These are phyloP conservation scores for Deuterostichococcus epilithicus DNA, from an alignment of 139 green algal genomes.

Conservation along the genomic window DNA sequence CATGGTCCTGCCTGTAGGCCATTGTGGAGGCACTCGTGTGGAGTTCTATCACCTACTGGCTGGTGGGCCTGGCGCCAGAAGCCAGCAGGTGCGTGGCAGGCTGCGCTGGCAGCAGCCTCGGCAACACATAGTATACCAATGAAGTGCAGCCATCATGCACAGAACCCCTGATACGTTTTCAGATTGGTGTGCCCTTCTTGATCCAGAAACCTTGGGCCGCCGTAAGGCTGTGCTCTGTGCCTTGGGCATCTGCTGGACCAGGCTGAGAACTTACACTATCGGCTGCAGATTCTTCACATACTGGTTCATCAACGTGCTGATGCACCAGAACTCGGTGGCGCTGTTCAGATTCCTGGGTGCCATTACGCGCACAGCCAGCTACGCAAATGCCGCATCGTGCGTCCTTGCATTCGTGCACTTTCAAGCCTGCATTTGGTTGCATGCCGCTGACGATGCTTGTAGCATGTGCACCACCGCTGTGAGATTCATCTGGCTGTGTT, in stretches of 20 bases:
- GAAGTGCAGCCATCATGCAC: too few species aligned
- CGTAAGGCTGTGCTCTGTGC: too few species aligned
- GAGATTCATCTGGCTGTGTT: conserved; percentile 1
- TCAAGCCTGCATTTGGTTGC: too few species aligned
- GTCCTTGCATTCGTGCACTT: too few species aligned
- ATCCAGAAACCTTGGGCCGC: too few species aligned
- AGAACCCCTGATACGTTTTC: too few species aligned
- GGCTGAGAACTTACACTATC: not conserved
- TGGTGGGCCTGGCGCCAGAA: not conserved
- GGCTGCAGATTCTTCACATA: conserved; percentile 41
- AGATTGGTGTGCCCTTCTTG: too few species aligned
- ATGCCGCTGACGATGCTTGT: not conserved
- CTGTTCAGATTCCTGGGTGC: conserved; percentile 43
- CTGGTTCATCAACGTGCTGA: conserved; percentile 26
- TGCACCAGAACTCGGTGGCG: conserved; percentile 11
- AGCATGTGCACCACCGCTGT: too few species aligned
- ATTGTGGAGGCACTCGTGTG: not conserved
- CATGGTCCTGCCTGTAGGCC: too few species aligned
- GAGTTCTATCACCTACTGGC: not conserved
- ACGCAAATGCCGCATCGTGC: not conserved
- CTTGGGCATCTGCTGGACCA: too few species aligned
- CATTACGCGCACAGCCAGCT: not conserved
- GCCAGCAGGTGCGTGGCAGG: not conserved
- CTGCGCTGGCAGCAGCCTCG: too few species aligned
- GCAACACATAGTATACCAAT: too few species aligned